Conservation (phyloP, 2,329 filamentous ascomycete genomes). For the Colletotrichum tamarilloi region DNA sequence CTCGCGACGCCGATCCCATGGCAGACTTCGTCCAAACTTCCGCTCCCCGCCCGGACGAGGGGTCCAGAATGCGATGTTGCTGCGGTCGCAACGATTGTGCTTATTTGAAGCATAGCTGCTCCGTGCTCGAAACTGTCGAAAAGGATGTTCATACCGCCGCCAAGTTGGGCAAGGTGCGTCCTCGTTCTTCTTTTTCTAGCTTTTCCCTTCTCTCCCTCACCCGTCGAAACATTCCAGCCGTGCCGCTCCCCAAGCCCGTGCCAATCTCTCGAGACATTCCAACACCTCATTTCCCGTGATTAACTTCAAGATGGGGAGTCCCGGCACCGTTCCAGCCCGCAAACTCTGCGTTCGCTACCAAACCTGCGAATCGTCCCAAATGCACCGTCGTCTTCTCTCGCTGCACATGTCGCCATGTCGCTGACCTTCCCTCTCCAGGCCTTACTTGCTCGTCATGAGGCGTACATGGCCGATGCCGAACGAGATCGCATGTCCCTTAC, state of each 20-base stretch:
- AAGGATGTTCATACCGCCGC: slow-evolving; percentile 89
- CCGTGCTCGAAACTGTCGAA: slow-evolving; percentile 83
- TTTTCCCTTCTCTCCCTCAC: not conserved
- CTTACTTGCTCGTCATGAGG: slow-evolving; percentile 89
- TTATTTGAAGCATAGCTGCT: slow-evolving; percentile 83
- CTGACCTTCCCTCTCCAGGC: slow-evolving; percentile 86
- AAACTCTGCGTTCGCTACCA: slow-evolving; percentile 35
- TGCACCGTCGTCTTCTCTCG: slow-evolving; percentile 36
- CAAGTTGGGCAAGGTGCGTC: slow-evolving; percentile 89
- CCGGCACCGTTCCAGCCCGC: slow-evolving; percentile 40
- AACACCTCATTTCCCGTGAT: slow-evolving; percentile 29
- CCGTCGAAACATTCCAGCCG: slow-evolving; percentile 28
- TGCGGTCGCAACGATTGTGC: slow-evolving; percentile 85
- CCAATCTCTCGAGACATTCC: slow-evolving; percentile 32
- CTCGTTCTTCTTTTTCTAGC: slow-evolving; percentile 12
- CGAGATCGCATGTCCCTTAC: slow-evolving; percentile 81
- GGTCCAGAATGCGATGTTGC: slow-evolving; percentile 74
- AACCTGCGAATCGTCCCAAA: slow-evolving; percentile 18
- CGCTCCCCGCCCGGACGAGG: slow-evolving; percentile 32
- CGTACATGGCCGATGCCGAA: slow-evolving; percentile 93
- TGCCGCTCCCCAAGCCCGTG: not conserved
- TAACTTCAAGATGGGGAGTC: slow-evolving; percentile 17
- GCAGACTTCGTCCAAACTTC: slow-evolving; percentile 34
- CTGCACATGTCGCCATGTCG: slow-evolving; percentile 47
- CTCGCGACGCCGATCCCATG: slow-evolving; percentile 29